A percentile compares a stretch with the other conserved stretches of the same genome.
Evolutionary conservation across 2,329 filamentous ascomycete genomes (phyloP).

Genomic region (Acephala macrosclerotiorum): DNA sequence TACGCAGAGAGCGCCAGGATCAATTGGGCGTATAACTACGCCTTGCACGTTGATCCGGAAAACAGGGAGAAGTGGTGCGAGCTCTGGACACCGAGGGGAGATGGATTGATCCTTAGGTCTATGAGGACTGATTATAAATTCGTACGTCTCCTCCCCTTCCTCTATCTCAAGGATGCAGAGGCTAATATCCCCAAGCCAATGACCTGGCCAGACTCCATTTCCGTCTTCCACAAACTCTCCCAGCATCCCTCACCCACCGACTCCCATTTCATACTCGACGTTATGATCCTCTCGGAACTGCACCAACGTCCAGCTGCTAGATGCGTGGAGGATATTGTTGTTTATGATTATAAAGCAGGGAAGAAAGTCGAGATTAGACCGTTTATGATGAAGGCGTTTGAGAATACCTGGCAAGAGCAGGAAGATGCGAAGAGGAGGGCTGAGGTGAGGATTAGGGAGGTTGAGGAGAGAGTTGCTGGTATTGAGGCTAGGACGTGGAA

Average conservation of each 20-base stretch:
- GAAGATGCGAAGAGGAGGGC: constrained; percentile 62
- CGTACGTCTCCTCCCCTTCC: constrained; percentile 57
- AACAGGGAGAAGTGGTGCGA: constrained; percentile 71
- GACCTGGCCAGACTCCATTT: constrained; percentile 82
- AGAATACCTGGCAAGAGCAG: constrained; percentile 66
- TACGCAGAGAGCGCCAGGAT: constrained; percentile 85
- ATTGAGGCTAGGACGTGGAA: constrained; percentile 82
- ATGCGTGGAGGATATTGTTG: constrained; percentile 78
- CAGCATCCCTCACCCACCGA: constrained; percentile 26
- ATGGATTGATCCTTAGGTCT: constrained; percentile 80
- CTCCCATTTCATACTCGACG: constrained; percentile 65
- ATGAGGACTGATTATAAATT: constrained; percentile 90
- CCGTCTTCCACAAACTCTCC: constrained; percentile 81
- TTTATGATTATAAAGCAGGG: constrained; percentile 74
- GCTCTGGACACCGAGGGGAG: constrained; percentile 69
- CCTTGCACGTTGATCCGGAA: constrained; percentile 64
- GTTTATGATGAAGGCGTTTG: constrained; percentile 69
- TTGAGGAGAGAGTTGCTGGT: constrained; percentile 63
- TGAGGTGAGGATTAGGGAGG: constrained; percentile 66
- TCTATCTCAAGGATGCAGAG: constrained; percentile 13
- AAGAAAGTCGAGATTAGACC: constrained; percentile 63
- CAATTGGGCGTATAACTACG: constrained; percentile 79
- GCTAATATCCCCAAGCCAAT: constrained; percentile 65
- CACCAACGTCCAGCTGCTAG: constrained; percentile 77
- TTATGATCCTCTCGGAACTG: constrained; percentile 76